phyloP scores from a whole-genome alignment of 208 protist species.

The Trypanosoma lewisi region DNA sequence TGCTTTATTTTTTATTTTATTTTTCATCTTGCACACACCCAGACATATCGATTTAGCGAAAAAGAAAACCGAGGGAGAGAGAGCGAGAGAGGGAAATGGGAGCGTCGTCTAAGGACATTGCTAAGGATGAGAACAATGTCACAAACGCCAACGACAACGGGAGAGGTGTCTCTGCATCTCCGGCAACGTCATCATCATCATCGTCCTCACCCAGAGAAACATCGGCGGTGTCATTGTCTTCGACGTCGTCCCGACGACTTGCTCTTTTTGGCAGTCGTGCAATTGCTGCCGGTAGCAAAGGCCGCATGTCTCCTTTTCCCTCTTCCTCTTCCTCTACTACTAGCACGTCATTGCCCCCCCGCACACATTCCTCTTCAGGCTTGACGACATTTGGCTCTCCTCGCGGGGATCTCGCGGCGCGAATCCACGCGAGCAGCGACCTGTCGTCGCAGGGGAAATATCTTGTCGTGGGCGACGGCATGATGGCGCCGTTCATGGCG shows the following conservation, averaged over 20 bases:
- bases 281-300: slow-evolving; percentile 67
- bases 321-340: slow-evolving; percentile 13
- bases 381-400: slow-evolving; percentile 60
- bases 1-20: not conserved
- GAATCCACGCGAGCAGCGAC: slow-evolving; percentile 44
- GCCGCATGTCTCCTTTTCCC: slow-evolving; percentile 15
- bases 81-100: not conserved
- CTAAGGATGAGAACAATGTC: not conserved
- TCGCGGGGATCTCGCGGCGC: slow-evolving; percentile 48
- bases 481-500: slow-evolving; percentile 92
- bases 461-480: slow-evolving; percentile 86
- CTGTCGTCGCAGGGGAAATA: slow-evolving; percentile 72
- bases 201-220: not conserved
- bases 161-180: not conserved
- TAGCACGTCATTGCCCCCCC: slow-evolving; percentile 9
- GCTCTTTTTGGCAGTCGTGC: slow-evolving; percentile 80
- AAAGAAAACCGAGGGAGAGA: not conserved
- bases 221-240: slow-evolving; percentile 11
- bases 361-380: slow-evolving; percentile 22
- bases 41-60: too few relatives aligned
- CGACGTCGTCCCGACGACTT: slow-evolving; percentile 40
- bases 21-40: too few relatives aligned
- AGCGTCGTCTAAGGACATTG: not conserved
- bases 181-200: not conserved
- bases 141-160: not conserved